Conservation (phyloP, 2,329 filamentous ascomycete species). For the Ceratocystis papillata region DNA sequence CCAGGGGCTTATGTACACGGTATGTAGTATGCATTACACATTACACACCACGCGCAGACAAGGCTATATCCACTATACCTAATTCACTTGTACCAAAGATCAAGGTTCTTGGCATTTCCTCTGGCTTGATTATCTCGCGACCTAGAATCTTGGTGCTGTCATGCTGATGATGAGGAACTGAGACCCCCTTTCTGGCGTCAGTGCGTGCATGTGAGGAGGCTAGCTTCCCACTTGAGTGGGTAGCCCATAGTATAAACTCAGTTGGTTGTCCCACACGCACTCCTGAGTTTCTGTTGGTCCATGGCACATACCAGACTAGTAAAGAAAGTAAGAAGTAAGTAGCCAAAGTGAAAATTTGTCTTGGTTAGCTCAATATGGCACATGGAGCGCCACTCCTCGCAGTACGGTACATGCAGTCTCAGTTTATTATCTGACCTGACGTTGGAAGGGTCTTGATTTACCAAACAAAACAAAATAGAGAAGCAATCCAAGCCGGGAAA, state of each 20-base stretch:
- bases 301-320: neutral
- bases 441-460: neutral
- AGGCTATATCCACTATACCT: neutral
- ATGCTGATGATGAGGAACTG: conserved; percentile 4
- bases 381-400: too few species aligned
- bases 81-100: neutral
- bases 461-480: neutral
- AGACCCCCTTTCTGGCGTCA: conserved; percentile 10
- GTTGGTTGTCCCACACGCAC: neutral
- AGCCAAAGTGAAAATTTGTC: neutral
- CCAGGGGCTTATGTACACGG: too few species aligned
- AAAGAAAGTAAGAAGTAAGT: neutral
- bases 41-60: neutral
- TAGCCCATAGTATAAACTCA: neutral
- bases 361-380: neutral
- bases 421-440: neutral
- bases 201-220: neutral
- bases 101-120: neutral
- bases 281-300: neutral
- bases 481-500: neutral
- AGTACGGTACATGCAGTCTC: neutral
- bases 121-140: neutral
- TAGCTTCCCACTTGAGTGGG: neutral
- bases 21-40: neutral
- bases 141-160: neutral